Conservation (phyloP, 1,284 basidiomycete species). For the Porogramme epimiltina region DNA sequence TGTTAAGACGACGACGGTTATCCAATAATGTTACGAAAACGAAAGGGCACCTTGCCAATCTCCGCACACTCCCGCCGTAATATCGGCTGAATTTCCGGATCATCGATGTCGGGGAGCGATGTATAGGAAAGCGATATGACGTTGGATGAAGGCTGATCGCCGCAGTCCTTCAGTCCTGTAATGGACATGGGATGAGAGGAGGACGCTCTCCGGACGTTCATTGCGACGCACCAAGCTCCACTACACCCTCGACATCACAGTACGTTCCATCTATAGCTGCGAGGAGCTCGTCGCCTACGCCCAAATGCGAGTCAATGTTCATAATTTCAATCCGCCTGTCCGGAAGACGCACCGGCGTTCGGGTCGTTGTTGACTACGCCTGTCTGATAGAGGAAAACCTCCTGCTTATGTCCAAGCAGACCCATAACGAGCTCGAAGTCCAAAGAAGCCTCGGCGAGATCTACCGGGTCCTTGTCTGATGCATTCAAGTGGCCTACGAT, state of each 20-base stretch:
- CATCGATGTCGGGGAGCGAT: constrained; percentile 34
- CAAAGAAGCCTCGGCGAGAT: constrained; percentile 53
- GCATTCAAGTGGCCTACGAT: neutral
- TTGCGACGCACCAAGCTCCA: constrained; percentile 43
- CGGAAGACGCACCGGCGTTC: neutral
- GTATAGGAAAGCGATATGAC: constrained; percentile 41
- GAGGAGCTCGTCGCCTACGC: constrained; percentile 6
- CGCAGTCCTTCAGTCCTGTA: constrained; percentile 40
- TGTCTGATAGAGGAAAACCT: constrained; percentile 32
- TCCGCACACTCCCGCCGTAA: constrained; percentile 43
- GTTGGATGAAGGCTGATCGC: constrained; percentile 34
- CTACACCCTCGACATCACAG: constrained; percentile 4
- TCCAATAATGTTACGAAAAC: neutral
- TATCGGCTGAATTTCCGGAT: constrained; percentile 22
- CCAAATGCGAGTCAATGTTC: neutral
- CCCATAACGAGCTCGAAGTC: constrained; percentile 52
- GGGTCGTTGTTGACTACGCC: neutral
- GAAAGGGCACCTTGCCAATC: constrained; percentile 39
- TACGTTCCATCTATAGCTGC: constrained; percentile 3
- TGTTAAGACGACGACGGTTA: neutral
- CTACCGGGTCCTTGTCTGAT: constrained; percentile 31
- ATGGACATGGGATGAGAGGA: constrained; percentile 12
- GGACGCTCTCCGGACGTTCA: constrained; percentile 22
- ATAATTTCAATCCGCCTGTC: too few relatives aligned
- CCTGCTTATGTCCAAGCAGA: constrained; percentile 43